Percentiles rank a stretch among this genome's conserved stretches.
These are phyloP conservation scores for Parascedosporium putredinis DNA, from an alignment of 2,329 filamentous ascomycete genomes.

Conservation along the genomic window DNA sequence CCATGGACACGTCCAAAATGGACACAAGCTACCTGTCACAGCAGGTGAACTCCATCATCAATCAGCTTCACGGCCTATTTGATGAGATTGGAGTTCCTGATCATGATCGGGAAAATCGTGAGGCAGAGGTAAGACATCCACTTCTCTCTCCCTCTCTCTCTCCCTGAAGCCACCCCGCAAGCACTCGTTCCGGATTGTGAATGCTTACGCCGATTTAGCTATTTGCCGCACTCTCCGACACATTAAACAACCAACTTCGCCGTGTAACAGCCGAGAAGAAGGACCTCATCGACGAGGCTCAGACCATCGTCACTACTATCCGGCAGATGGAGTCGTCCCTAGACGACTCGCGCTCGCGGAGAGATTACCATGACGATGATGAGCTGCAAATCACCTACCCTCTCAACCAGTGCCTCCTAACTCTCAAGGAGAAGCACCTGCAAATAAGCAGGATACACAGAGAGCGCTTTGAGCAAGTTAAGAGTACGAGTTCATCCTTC, in stretches of 20 bases:
- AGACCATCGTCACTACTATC: slow-evolving; percentile 73
- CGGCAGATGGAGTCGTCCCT: slow-evolving; percentile 89
- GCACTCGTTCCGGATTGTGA: background rate
- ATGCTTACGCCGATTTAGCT: slow-evolving; percentile 46
- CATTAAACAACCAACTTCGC: slow-evolving; percentile 80
- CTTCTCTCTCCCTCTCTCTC: slow-evolving; percentile 10
- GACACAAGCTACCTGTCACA: slow-evolving; percentile 88
- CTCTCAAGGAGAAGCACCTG: slow-evolving; percentile 75
- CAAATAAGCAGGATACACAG: slow-evolving; percentile 73
- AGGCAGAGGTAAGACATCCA: slow-evolving; percentile 62
- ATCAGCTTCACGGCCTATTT: slow-evolving; percentile 86
- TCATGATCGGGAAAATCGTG: slow-evolving; percentile 83
- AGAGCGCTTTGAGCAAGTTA: slow-evolving; percentile 91
- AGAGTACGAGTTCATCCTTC: slow-evolving; percentile 49
- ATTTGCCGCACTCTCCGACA: slow-evolving; percentile 83
- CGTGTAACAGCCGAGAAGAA: slow-evolving; percentile 82
- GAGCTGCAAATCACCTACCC: slow-evolving; percentile 74
- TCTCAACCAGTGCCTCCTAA: slow-evolving; percentile 66
- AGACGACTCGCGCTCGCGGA: slow-evolving; percentile 59
- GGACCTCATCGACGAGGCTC: slow-evolving; percentile 79
- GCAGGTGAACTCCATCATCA: slow-evolving; percentile 90
- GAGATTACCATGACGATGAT: slow-evolving; percentile 55
- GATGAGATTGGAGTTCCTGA: slow-evolving; percentile 94
- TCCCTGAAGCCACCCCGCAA: too few species aligned
- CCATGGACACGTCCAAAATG: slow-evolving; percentile 36